Percentiles rank a stretch among this genome's conserved stretches.
These are phyloP conservation scores for Aspergillus sp. DNA, from an alignment of 2,329 filamentous ascomycete species.

Conservation along the genomic window DNA sequence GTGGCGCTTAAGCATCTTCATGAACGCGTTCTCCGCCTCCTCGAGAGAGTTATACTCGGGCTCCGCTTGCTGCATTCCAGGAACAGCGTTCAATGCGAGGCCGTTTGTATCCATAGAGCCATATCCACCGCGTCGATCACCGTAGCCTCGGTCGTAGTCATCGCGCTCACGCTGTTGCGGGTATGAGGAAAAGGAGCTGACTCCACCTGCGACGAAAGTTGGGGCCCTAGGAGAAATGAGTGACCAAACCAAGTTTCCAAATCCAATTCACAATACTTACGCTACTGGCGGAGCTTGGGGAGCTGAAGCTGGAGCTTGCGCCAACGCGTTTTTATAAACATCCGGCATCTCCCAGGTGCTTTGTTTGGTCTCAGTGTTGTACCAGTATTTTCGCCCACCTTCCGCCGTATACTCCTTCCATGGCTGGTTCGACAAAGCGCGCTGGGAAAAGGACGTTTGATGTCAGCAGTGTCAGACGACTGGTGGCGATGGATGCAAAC, in stretches of 20 bases:
- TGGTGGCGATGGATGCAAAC: constrained; percentile 15
- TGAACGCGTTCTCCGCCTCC: constrained; percentile 89
- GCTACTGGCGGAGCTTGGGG: constrained; percentile 45
- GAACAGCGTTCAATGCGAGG: constrained; percentile 35
- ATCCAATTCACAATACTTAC: constrained; percentile 35
- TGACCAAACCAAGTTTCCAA: background rate
- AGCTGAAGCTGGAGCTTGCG: constrained; percentile 49
- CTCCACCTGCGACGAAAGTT: constrained; percentile 61
- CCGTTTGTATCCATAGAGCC: constrained; percentile 42
- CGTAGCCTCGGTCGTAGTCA: constrained; percentile 46
- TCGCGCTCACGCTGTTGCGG: constrained; percentile 48
- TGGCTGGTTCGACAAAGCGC: constrained; percentile 75
- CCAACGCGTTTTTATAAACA: constrained; percentile 71
- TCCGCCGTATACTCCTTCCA: constrained; percentile 92
- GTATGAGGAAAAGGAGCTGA: constrained; percentile 43
- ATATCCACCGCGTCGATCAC: constrained; percentile 50
- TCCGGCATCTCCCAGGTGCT: constrained; percentile 96
- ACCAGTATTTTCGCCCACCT: constrained; percentile 91
- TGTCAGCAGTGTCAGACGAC: constrained; percentile 13
- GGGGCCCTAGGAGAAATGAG: constrained; percentile 39
- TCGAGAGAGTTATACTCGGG: constrained; percentile 77
- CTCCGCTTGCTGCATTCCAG: constrained; percentile 53
- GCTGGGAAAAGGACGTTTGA: constrained; percentile 48
- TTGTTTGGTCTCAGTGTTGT: constrained; percentile 85
- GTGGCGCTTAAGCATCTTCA: constrained; percentile 81